These are phyloP conservation scores for Aethionema arabicum DNA, from an alignment of 345 rosid species.

Conservation along the genomic window DNA sequence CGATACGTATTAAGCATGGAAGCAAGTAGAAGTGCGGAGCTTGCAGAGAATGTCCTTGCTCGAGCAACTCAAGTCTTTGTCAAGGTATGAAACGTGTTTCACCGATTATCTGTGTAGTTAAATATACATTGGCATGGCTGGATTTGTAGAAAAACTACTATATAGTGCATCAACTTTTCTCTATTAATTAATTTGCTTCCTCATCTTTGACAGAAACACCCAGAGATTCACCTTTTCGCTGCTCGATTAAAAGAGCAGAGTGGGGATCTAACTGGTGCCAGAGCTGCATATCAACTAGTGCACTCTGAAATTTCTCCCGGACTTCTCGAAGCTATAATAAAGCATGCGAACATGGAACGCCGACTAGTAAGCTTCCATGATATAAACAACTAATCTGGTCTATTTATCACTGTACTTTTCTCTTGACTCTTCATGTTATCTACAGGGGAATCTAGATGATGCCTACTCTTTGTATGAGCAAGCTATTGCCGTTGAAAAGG, in stretches of 20 bases:
- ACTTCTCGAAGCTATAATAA: constrained; percentile 87
- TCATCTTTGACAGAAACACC: constrained; percentile 63
- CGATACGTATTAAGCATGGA: constrained; percentile 84
- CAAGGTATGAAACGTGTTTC: constrained; percentile 56
- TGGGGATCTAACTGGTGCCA: constrained; percentile 79
- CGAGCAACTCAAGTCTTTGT: constrained; percentile 96
- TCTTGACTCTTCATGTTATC: constrained; percentile 28
- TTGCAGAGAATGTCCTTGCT: constrained; percentile 81
- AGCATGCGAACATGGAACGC: constrained; percentile 96
- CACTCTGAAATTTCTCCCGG: constrained; percentile 92
- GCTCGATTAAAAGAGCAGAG: constrained; percentile 88
- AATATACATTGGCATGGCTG: neutral
- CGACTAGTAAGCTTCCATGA: constrained; percentile 56
- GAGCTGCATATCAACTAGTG: constrained; percentile 81
- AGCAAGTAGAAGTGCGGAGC: constrained; percentile 73
- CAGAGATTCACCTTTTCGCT: constrained; percentile 90
- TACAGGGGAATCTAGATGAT: constrained; percentile 80
- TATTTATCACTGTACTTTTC: constrained; percentile 12
- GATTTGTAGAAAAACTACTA: neutral
- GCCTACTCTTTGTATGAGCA: constrained; percentile 82
- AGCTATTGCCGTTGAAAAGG: constrained; percentile 93
- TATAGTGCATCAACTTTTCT: neutral
- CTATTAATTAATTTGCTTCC: constrained; percentile 20
- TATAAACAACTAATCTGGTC: constrained; percentile 18
- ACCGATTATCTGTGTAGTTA: neutral